Percentiles rank a stretch among this genome's conserved stretches.
These are phyloP conservation scores for Picea sitchensis DNA, from an alignment of 75 land plant genomes.

Conservation along the genomic window DNA sequence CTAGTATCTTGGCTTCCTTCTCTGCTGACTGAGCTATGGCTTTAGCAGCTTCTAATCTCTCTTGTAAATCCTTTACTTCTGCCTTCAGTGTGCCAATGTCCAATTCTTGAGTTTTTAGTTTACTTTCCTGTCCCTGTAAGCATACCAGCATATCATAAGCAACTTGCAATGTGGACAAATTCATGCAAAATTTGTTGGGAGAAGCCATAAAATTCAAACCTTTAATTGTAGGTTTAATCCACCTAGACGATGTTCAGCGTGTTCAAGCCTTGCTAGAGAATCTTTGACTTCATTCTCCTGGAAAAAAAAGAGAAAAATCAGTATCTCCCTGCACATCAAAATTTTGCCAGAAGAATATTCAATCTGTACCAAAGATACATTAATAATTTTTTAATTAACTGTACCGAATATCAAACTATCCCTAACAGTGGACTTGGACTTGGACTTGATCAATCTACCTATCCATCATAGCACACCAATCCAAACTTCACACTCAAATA, in stretches of 20 bases:
- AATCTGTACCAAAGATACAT: not conserved
- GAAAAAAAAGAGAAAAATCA: not conserved
- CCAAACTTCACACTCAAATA: not conserved
- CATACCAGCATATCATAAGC: conserved; percentile 1
- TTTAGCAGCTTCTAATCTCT: conserved; percentile 53
- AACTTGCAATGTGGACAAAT: not conserved
- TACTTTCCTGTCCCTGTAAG: conserved; percentile 69
- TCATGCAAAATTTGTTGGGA: not conserved
- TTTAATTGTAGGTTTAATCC: conserved; percentile 54
- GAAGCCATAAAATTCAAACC: conserved; percentile 32
- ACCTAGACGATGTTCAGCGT: conserved; percentile 57
- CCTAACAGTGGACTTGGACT: no score
- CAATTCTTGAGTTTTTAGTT: conserved; percentile 43
- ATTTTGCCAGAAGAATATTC: not conserved
- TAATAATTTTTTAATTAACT: no score
- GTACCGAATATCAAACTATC: no score
- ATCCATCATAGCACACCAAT: not conserved
- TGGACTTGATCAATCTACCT: no score
- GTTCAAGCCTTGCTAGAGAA: conserved; percentile 50
- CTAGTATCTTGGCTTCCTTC: conserved; percentile 50
- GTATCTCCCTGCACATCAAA: not conserved
- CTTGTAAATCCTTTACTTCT: conserved; percentile 39
- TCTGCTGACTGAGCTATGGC: conserved; percentile 51
- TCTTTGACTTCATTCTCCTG: conserved; percentile 80
- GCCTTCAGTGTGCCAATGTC: conserved; percentile 45